Base-by-base conservation (phyloP, 129 eudicot genomes). In the Helichrysum umbraculigerum region DNA sequence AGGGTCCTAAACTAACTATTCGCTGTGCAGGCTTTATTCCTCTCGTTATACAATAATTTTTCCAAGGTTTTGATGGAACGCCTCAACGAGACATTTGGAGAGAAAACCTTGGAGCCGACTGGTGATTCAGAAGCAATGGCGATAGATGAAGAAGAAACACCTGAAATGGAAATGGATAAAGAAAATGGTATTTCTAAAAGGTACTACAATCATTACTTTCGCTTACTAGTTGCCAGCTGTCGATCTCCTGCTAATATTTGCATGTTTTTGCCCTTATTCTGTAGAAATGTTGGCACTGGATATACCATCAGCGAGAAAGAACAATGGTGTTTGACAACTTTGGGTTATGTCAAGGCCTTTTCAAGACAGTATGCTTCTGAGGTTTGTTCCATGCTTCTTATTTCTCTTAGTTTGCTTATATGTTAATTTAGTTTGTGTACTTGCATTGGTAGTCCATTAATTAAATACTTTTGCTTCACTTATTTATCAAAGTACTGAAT, bases 281-380 rank as follows among this genome's bases (percentile, higher is more conserved):
- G 16, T 73, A 65, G 78, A 41, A 79, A 79, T 33, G 47, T 7
- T 1, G 52, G 77, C 7, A 60, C 68, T 14, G 82, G 79, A 32
- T 94, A 89, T 79, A 78, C 60, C 34, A 75, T 89, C 1, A 84
- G 89, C 66, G 99, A 94, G 85, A 88, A 77, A 51, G 89, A 91
- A 74, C 97, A 94, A 76, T 94, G 99, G 99, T 89, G 99, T 75
- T 82, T 91, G 76, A 71, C 96, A 41, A 91, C 96, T 76, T 81
- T 94, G 65, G 99, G 96, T 81, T 94, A 89, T 77, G 87, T 94
- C 66, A 91, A 89, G 83, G 97, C 99, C 64, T 84, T 94, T 65
- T 85, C 97, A 2, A 90, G 99, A 71, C 99, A 91, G 80, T 94
- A 85, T 85, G 99, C 99, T 73, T 91, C 97, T 0, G 99, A 94